These are phyloP conservation scores for Alternaria consortialis DNA, from an alignment of 2,329 filamentous ascomycete species.

Conservation along the genomic window DNA sequence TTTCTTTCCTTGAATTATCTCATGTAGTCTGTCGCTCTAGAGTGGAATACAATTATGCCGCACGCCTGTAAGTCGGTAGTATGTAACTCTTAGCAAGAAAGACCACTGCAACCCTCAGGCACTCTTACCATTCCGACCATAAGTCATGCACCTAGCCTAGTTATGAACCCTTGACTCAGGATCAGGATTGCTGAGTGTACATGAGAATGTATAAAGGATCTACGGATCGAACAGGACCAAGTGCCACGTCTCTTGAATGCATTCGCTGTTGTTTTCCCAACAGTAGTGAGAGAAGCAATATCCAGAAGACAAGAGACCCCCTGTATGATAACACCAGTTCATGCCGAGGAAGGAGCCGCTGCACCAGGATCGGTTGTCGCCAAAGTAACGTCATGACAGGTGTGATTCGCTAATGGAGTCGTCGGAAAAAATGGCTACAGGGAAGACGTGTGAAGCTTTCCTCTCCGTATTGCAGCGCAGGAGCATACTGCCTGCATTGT, in stretches of 20 bases:
- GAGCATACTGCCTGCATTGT: constrained; percentile 10
- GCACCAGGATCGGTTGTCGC: background rate
- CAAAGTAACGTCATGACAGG: background rate
- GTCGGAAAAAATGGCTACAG: background rate
- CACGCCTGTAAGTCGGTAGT: background rate
- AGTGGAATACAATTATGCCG: background rate
- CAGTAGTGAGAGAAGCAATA: background rate
- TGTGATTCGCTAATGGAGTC: background rate
- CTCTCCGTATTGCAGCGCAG: constrained; percentile 12
- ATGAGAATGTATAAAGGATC: background rate
- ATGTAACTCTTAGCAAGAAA: background rate
- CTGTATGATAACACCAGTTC: background rate
- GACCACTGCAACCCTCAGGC: background rate
- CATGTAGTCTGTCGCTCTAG: background rate
- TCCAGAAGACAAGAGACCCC: background rate
- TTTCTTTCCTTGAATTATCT: background rate
- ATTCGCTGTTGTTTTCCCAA: background rate
- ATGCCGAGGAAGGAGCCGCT: constrained; percentile 2
- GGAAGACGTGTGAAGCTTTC: constrained; percentile 14
- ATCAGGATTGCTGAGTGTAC: background rate
- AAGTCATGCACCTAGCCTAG: background rate
- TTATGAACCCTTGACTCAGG: background rate
- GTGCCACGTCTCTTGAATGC: background rate
- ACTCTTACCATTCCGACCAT: too few relatives aligned
- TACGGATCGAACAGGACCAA: too few relatives aligned